Base-by-base conservation (phyloP, 306 rosid genomes). In the Clitoria ternatea region DNA sequence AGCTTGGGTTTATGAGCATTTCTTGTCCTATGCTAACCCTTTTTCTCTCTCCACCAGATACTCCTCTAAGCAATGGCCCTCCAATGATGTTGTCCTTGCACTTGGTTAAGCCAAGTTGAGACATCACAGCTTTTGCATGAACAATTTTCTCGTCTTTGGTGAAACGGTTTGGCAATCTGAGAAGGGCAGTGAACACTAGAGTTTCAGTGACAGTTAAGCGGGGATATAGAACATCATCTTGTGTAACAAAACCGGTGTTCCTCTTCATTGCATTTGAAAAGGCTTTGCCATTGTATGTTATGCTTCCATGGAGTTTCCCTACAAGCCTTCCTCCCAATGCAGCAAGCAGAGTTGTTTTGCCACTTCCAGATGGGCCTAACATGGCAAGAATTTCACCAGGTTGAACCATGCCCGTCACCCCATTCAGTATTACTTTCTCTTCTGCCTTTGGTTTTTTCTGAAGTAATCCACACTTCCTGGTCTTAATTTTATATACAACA, bases 21-120 rank as follows among this genome's bases (percentile, higher is more conserved):
- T 86, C 91, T 63, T 88, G 91, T 5, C 91, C 96, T 59, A 89
- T 80, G 15, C 91, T 89, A 14, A 89, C 89, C 79, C 91, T 86
- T 70, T 85, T 84, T 19, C 88, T 80, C 79, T 89, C 95, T 1
- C 91, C 95, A 0, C 89, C 89, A 0, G 91, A 88, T 66, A 88
- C 15, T 17, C 94, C 90, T 36, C 89, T 83, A 3, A 74, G 1
- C 0, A 39, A 42, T 27, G 61, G 42, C 2, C 74, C 77, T 13
- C 89, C 91, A 10, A 86, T 39, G 0, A 82, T 35, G 61, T 61
- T 78, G 18, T 86, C 70, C 73, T 84, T 86, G 75, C 89, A 89
- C 43, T 74, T 82, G 12, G 52, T 55, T 10, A 86, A 44, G 4
- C 87, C 91, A 0, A 88, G 82, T 22, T 86, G 86, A 1, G 54